phyloP scores from a whole-genome alignment of 495 filamentous ascomycete species.

The Podospora comata region DNA sequence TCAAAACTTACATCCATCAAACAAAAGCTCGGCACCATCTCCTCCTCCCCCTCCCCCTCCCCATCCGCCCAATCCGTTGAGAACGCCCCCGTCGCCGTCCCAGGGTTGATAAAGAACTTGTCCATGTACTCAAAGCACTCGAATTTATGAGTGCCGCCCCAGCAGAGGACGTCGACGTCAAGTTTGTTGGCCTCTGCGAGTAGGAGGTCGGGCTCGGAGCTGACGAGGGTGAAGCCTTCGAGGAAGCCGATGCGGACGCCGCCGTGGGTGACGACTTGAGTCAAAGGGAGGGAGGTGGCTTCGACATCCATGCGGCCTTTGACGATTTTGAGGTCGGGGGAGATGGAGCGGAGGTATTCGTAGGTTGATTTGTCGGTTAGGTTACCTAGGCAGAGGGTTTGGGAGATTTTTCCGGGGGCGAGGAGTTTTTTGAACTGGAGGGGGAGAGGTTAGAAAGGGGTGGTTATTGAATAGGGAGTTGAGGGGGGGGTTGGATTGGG shows the following conservation, averaged over 20 bases:
- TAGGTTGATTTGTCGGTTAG: conserved; percentile 92
- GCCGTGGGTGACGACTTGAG: conserved; percentile 92
- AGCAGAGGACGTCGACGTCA: conserved; percentile 94
- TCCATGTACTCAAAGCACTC: conserved; percentile 99
- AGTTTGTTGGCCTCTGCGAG: conserved; percentile 92
- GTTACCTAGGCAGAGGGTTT: conserved; percentile 96
- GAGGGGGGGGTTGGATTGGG: background rate
- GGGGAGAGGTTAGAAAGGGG: conserved; percentile 1
- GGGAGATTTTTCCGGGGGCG: conserved; percentile 94
- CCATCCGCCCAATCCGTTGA: conserved; percentile 62
- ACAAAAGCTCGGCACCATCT: conserved; percentile 91
- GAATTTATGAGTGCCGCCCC: conserved; percentile 96
- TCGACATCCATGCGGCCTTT: conserved; percentile 93
- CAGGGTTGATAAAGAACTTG: conserved; percentile 97
- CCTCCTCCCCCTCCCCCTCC: conserved; percentile 69
- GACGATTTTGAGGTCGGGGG: conserved; percentile 93
- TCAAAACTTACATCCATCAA: conserved; percentile 88
- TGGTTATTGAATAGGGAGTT: background rate
- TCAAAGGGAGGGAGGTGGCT: conserved; percentile 82
- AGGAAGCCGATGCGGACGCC: conserved; percentile 92
- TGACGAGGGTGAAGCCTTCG: conserved; percentile 93
- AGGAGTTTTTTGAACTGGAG: conserved; percentile 94
- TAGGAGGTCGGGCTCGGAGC: conserved; percentile 85
- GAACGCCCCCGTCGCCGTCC: conserved; percentile 86
- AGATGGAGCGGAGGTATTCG: conserved; percentile 87